phyloP scores from a whole-genome alignment of 2,329 filamentous ascomycete species.

The Colletotrichum cuscutae region DNA sequence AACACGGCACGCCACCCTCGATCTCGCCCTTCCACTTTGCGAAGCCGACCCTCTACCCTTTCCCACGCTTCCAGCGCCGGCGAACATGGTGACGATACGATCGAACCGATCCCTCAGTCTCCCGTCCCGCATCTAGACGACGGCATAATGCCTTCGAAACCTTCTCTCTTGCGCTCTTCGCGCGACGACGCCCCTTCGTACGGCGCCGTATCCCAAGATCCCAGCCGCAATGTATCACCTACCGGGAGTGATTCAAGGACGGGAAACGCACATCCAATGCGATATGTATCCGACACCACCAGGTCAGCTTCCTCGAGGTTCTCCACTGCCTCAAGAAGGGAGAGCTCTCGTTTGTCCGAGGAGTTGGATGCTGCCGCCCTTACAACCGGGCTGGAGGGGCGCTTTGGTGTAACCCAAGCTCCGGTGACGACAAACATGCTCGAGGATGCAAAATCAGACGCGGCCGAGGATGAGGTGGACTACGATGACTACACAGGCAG shows the following conservation, averaged over 20 bases:
- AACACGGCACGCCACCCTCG: slow-evolving; percentile 20
- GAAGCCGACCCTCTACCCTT: slow-evolving; percentile 22
- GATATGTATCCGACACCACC: slow-evolving; percentile 46
- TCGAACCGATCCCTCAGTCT: slow-evolving; percentile 3
- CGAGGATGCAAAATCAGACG: slow-evolving; percentile 46
- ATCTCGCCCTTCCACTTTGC: slow-evolving; percentile 17
- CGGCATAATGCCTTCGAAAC: slow-evolving; percentile 38
- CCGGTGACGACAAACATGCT: slow-evolving; percentile 57
- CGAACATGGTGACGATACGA: slow-evolving; percentile 36
- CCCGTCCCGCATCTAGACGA: slow-evolving; percentile 28
- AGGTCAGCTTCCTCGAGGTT: slow-evolving; percentile 42
- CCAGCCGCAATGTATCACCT: slow-evolving; percentile 49
- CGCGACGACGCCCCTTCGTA: slow-evolving; percentile 47
- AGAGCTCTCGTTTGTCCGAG: slow-evolving; percentile 53
- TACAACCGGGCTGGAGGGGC: slow-evolving; percentile 63
- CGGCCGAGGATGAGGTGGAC: slow-evolving; percentile 36
- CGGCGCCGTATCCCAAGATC: slow-evolving; percentile 49
- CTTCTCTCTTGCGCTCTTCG: slow-evolving; percentile 45
- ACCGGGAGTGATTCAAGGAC: slow-evolving; percentile 46
- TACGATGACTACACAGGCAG: slow-evolving; percentile 46
- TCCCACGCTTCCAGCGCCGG: slow-evolving; percentile 13
- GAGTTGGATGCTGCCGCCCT: slow-evolving; percentile 63
- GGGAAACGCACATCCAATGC: slow-evolving; percentile 45
- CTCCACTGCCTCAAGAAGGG: slow-evolving; percentile 44
- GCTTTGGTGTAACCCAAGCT: slow-evolving; percentile 62